Evolutionary conservation across 257 asterid genomes (phyloP), one percentile per base, ranked within the genome.

Genomic region (Schizonepeta tenuifolia): DNA sequence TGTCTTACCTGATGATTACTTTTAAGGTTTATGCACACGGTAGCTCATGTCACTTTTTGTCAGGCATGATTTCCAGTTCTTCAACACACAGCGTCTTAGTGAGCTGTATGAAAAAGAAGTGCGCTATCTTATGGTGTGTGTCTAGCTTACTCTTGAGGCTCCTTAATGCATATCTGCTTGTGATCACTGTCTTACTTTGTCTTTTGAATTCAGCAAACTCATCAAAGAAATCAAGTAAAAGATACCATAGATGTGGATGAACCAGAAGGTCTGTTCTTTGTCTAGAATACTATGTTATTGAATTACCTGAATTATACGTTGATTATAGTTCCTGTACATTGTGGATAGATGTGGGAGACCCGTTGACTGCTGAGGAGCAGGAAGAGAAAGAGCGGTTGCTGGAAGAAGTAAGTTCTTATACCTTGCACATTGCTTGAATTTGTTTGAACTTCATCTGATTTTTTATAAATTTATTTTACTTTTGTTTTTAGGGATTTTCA

Each of bases 1-100:
- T 73, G 18, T 9, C 59, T 50, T 64, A 9, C 33, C 49, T 59
- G 24, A 33, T 55, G 58, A 54, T 41, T 14, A 22, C n/a, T 36
- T 36, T 49, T 40, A 33, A 46, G 50, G 6, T 61, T 65, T 72
- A 58, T 67, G 75, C 62, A 63, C 64, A 63, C 64, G 66, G 31
- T 75, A 76, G 77, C 79, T 33, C 56, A n/a, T 36, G 40, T 69
- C 72, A 55, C 70, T 46, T 70, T 78, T 62, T 80, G 20, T 46
- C 77, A 95, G 99, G 96, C 99, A 95, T 24, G 99, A 95, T 85
- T 95, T 95, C 77, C 99, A 95, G 86, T 95, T 95, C 88, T 95
- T 95, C 81, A 92, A 95, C 81, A 92, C 95, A n/a, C 97, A 87
- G 62, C 93, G 99, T 69, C 97, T 95, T n/a, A 92, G 85, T 71